These are phyloP conservation scores for Curvularia spicifera DNA, from an alignment of 2,329 filamentous ascomycete species.

Conservation along the genomic window DNA sequence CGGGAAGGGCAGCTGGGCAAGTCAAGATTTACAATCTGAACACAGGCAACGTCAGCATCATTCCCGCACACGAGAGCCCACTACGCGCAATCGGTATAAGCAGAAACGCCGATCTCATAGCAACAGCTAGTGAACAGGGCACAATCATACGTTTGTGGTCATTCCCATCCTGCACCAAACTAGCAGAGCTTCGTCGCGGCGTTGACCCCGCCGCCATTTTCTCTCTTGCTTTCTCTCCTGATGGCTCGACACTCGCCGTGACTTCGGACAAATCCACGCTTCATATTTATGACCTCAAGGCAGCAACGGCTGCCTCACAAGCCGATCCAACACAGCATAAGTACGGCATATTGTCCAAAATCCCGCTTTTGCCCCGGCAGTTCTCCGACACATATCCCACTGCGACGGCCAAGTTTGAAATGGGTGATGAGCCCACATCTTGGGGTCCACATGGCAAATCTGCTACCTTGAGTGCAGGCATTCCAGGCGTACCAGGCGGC, in stretches of 20 bases:
- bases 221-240: constrained; percentile 85
- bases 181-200: constrained; percentile 85
- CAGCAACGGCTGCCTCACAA: constrained; percentile 9
- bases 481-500: constrained; percentile 60
- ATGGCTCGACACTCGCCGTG: constrained; percentile 79
- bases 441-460: constrained; percentile 41
- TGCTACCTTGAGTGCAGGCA: constrained; percentile 52
- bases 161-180: constrained; percentile 77
- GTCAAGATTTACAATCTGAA: constrained; percentile 83
- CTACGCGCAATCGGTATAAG: constrained; percentile 82
- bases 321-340: constrained; percentile 56
- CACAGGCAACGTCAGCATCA: constrained; percentile 86
- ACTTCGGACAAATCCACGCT: constrained; percentile 97
- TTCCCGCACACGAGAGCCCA: constrained; percentile 83
- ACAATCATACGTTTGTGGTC: constrained; percentile 88
- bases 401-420: constrained; percentile 78
- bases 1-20: constrained; percentile 85
- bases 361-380: constrained; percentile 82
- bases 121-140: constrained; percentile 90
- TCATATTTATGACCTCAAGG: constrained; percentile 86
- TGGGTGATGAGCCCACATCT: constrained; percentile 70
- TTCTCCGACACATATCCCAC: constrained; percentile 93
- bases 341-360: constrained; percentile 83
- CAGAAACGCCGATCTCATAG: constrained; percentile 78
- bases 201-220: constrained; percentile 88